Conservation (phyloP, 495 filamentous ascomycete species). For the Physcia stellaris region DNA sequence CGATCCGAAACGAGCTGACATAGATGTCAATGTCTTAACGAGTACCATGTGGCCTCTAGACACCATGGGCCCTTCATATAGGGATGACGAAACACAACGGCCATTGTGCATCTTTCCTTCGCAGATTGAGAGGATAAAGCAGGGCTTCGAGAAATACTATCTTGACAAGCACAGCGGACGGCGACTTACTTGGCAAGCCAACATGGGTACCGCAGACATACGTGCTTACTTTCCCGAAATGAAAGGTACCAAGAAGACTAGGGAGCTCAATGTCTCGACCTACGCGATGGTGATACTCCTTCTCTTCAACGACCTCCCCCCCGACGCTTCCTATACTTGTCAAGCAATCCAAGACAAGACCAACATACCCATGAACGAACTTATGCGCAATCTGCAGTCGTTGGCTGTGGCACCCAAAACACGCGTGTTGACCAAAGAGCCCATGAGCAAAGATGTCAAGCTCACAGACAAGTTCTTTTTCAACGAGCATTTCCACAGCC, state of each 20-base stretch:
- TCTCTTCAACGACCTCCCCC: conserved; percentile 70
- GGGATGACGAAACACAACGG: conserved; percentile 36
- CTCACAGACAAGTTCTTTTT: conserved; percentile 69
- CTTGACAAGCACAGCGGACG: conserved; percentile 74
- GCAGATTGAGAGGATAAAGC: conserved; percentile 61
- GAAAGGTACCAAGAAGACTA: conserved; percentile 56
- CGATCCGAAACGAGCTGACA: conserved; percentile 56
- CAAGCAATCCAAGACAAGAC: conserved; percentile 78
- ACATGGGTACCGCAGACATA: conserved; percentile 78
- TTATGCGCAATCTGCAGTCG: conserved; percentile 71
- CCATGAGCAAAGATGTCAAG: conserved; percentile 70
- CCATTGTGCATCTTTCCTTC: conserved; percentile 53
- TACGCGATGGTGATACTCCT: conserved; percentile 84
- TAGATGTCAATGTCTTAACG: conserved; percentile 75
- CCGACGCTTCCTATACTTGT: conserved; percentile 53
- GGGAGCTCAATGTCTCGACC: conserved; percentile 83
- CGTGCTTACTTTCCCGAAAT: conserved; percentile 65
- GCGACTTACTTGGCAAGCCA: conserved; percentile 70
- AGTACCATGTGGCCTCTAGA: conserved; percentile 91
- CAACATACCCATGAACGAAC: conserved; percentile 64
- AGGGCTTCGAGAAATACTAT: conserved; percentile 86
- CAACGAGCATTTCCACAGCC: conserved; percentile 72
- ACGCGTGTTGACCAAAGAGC: conserved; percentile 67
- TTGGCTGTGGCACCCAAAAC: conserved; percentile 78
- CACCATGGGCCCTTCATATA: conserved; percentile 48